Evolutionary conservation across 371 early-diverging fungal genomes (phyloP).

Genomic region (Apophysomyces elegans): DNA sequence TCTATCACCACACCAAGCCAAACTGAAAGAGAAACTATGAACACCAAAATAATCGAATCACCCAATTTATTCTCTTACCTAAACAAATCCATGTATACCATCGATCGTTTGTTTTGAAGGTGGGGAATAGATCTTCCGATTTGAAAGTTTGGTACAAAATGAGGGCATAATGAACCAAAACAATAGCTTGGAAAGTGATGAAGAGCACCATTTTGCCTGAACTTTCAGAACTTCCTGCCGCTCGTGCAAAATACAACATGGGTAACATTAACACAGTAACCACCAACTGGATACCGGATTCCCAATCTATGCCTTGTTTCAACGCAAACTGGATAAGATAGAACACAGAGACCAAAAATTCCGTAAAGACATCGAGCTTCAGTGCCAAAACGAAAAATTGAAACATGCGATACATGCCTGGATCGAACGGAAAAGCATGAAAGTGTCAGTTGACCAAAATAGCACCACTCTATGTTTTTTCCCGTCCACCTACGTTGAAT

Average conservation of each 20-base stretch:
- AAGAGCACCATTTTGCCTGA: constrained; percentile 42
- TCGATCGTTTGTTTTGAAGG: constrained; percentile 42
- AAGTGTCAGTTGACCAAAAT: neutral
- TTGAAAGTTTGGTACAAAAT: constrained; percentile 44
- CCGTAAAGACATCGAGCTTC: constrained; percentile 52
- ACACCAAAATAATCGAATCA: constrained; percentile 4
- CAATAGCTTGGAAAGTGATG: constrained; percentile 43
- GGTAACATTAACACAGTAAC: constrained; percentile 49
- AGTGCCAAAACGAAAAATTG: constrained; percentile 54
- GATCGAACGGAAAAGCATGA: too few relatives aligned
- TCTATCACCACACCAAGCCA: constrained; percentile 38
- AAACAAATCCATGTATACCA: constrained; percentile 57
- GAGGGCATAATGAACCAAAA: constrained; percentile 41
- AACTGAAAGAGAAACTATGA: constrained; percentile 21
- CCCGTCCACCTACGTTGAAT: constrained; percentile 29
- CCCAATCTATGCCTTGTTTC: constrained; percentile 36
- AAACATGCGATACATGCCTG: constrained; percentile 50
- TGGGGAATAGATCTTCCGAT: constrained; percentile 34
- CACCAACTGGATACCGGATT: constrained; percentile 37
- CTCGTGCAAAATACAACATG: constrained; percentile 48
- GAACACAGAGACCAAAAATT: constrained; percentile 49
- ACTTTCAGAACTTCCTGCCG: constrained; percentile 49
- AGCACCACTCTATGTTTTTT: neutral
- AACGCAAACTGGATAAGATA: constrained; percentile 49
- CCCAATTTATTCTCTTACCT: constrained; percentile 25